Evolutionary conservation across 148 eudicot genomes (phyloP), one percentile per base, ranked within the genome.

Genomic region (Nepenthes mirabilis): DNA sequence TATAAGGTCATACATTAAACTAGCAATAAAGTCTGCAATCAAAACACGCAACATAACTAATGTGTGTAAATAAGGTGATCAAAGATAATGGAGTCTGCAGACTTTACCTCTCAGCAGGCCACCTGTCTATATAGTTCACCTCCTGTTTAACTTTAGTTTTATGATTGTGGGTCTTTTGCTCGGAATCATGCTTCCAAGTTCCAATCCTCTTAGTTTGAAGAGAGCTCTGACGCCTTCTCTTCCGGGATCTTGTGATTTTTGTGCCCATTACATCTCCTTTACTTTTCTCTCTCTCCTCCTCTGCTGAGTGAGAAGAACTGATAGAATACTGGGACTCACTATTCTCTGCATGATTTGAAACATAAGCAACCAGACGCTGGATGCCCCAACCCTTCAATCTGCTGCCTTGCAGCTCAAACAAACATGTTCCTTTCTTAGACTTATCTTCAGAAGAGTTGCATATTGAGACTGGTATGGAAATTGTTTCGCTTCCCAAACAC

Each of bases 301-400:
- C 67, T 36, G 14, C 58, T 4, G 4, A 36, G 32, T 3, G 57
- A 60, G 9, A 35, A 35, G 4, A 43, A 66, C 37, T 70, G 69
- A 58, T 70, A 1, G 11, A 36, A 55, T 6, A 64, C 66, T 37
- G 65, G 61, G 14, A 65, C 36, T 57, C 70, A 70, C 62, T 77
- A 71, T 56, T 77, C 68, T 54, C 4, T 33, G 52, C 37, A 54
- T 36, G 37, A 62, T 43, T 63, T 62, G 56, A 52, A 52, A 60
- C 50, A 60, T 73, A 73, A 47, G 69, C 45, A 64, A 68, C 69
- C 37, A 55, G 2, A 43, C 69, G 74, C 33, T 47, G 65, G 7
- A 49, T 48, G n/a, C 80, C 80, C 80, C 80, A 77, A 45, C 72
- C 61, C 48, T 52, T 58, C 37, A 76, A 35, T n/a, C 52, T 49